Base-by-base conservation (phyloP, 345 rosid genomes). In the Eucalyptus curtisii region DNA sequence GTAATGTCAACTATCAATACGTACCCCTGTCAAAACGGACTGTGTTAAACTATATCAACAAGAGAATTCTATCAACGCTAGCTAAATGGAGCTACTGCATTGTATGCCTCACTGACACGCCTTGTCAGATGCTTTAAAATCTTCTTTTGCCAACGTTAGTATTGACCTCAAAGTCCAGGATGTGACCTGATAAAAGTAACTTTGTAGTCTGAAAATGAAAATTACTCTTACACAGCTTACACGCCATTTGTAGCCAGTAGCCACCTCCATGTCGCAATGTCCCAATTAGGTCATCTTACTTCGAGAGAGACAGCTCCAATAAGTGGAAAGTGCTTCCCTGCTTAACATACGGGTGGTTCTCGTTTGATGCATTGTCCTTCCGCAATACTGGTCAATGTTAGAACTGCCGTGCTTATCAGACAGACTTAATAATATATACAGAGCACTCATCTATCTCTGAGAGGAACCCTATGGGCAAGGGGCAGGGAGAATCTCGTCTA, bases 401-500 rank as follows among this genome's bases (percentile, higher is more conserved):
- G 82, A 71, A 68, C 11, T 33, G 80, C 44, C 24, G 40, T 31
- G 44, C 42, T 33, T 33, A 33, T 68, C 42, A 33, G 37, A 31
- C 42, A 31, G 42, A 16, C 80, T 31, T 68, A 33, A 19, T 17
- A 71, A 71, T 71, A 71, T 19, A 71, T 10, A 20, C 82, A 20
- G 45, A 37, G 42, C 15, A 37, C 45, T 71, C 76, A 14, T 71
- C 5, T 12, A 71, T 0, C 82, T 71, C 45, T 37, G 82, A 84
- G 37, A 84, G 37, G 52, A 85, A 86, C 25, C 68, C 92, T 92
- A 91, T 30, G 88, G 33, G 76, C 85, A 59, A 87, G 96, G 96
- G 86, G 93, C 96, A 61, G 92, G 91, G 33, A 95, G 96, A 92
- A 95, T 95, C 79, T 93, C 94, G 45, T 97, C 97, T 87, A 93